phyloP scores from a whole-genome alignment of 225 moss, liverwort and hornwort genomes.

The Bryum argenteum region DNA sequence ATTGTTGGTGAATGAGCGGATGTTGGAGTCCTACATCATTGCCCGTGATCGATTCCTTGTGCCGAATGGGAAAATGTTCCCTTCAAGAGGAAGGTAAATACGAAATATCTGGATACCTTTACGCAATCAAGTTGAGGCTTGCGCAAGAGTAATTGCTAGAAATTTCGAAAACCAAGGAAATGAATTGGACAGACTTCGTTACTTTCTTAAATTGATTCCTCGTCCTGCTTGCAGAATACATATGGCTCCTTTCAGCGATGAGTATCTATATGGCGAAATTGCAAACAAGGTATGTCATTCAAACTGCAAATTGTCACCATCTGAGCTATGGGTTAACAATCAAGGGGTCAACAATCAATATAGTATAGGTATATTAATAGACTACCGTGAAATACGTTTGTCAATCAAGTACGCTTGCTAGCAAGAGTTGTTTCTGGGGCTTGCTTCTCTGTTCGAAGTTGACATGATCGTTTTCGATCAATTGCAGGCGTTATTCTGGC shows the following conservation, averaged over 20 bases:
- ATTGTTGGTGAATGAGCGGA: slow-evolving; percentile 50
- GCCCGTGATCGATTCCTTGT: slow-evolving; percentile 58
- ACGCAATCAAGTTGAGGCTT: slow-evolving; percentile 7
- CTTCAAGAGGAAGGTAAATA: slow-evolving; percentile 53
- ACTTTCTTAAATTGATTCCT: neutral
- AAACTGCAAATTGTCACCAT: neutral
- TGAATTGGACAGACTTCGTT: neutral
- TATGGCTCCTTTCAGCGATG: slow-evolving; percentile 54
- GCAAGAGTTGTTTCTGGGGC: neutral
- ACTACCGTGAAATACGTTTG: too few species aligned
- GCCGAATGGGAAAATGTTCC: slow-evolving; percentile 61
- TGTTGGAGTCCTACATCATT: slow-evolving; percentile 60
- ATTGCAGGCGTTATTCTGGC: slow-evolving; percentile 70
- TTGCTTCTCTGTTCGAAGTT: neutral
- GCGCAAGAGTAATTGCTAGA: neutral
- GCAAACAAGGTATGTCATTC: slow-evolving; percentile 39
- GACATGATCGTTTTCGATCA: slow-evolving; percentile 18
- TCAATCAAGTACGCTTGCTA: too few species aligned
- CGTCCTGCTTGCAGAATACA: slow-evolving; percentile 39
- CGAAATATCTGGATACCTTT: neutral
- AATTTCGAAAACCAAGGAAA: neutral
- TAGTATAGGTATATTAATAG: too few species aligned
- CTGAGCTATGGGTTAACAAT: neutral
- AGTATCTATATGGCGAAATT: slow-evolving; percentile 47
- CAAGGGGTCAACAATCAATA: too few species aligned